phyloP scores from a whole-genome alignment of 139 green algal genomes.

The Volvox africanus region DNA sequence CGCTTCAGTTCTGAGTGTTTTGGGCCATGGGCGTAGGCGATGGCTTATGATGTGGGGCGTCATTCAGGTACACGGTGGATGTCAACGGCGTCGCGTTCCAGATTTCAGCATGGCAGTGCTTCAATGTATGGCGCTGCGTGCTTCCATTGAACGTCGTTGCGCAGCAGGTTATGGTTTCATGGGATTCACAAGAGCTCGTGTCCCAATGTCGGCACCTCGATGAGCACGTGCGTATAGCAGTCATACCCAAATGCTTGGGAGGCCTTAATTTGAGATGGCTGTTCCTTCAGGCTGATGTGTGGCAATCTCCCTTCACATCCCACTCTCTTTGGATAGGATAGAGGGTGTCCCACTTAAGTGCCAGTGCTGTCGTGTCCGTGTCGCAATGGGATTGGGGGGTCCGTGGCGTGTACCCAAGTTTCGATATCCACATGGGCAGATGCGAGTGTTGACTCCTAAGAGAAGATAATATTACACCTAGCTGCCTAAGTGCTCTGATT shows the following conservation, averaged over 20 bases:
- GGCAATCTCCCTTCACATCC: no score
- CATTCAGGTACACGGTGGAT: conserved; percentile 11
- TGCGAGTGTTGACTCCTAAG: background rate
- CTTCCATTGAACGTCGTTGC: background rate
- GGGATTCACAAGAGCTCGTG: background rate
- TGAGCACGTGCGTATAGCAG: background rate
- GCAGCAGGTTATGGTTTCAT: background rate
- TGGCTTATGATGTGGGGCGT: background rate
- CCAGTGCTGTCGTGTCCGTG: background rate
- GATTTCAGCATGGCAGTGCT: background rate
- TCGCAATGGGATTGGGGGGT: background rate
- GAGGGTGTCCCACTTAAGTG: background rate
- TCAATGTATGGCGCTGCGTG: background rate
- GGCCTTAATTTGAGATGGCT: no score
- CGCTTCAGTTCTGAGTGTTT: background rate
- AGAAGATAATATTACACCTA: conserved; percentile 35
- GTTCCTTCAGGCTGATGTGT: no score
- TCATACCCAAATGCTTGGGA: background rate
- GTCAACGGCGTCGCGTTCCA: background rate
- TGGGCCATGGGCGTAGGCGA: background rate
- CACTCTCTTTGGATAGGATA: no score
- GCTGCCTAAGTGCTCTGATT: conserved; percentile 13
- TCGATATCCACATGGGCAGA: background rate
- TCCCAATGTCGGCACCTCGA: background rate
- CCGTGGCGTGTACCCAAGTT: background rate